These are phyloP conservation scores for Didymella pinodella DNA, from an alignment of 2,329 filamentous ascomycete species.

Conservation along the genomic window DNA sequence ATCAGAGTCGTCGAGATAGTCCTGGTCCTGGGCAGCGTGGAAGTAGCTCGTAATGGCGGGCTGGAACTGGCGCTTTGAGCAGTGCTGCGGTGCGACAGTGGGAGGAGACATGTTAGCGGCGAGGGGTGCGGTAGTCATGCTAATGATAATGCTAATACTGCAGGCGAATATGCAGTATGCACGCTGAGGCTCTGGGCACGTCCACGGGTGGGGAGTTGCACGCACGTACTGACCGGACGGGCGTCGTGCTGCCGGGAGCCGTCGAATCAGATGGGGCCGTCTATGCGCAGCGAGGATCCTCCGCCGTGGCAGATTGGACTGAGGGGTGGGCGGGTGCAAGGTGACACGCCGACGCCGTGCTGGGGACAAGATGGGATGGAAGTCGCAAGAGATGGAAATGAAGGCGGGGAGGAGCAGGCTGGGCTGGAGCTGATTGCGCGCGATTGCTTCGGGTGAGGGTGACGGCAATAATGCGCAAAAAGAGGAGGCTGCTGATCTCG, in stretches of 20 bases:
- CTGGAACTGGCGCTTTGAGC: slow-evolving; percentile 55
- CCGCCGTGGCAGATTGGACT: slow-evolving; percentile 11
- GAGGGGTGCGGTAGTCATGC: slow-evolving; percentile 10
- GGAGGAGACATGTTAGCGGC: slow-evolving; percentile 30
- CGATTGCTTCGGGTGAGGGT: slow-evolving; percentile 21
- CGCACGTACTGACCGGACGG: slow-evolving; percentile 14
- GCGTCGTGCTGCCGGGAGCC: slow-evolving; percentile 5
- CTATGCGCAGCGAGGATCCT: slow-evolving; percentile 17
- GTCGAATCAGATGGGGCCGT: slow-evolving; percentile 19
- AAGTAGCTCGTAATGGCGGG: slow-evolving; percentile 58
- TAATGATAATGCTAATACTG: slow-evolving; percentile 1
- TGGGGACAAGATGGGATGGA: slow-evolving; percentile 3
- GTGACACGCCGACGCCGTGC: slow-evolving; percentile 16
- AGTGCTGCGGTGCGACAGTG: slow-evolving; percentile 34
- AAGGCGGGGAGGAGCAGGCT: slow-evolving; percentile 2
- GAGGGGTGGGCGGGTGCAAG: slow-evolving; percentile 15
- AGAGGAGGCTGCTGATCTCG: slow-evolving; percentile 31
- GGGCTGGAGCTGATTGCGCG: background rate
- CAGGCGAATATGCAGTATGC: slow-evolving; percentile 15
- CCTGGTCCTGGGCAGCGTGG: slow-evolving; percentile 28
- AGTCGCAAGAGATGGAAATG: slow-evolving; percentile 1
- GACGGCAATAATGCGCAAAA: slow-evolving; percentile 21
- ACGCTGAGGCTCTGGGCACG: slow-evolving; percentile 12
- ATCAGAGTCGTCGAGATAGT: slow-evolving; percentile 29
- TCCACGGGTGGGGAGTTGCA: slow-evolving; percentile 15